Evolutionary conservation across 345 rosid species (phyloP).

Genomic region (Hirschfeldia incana): DNA sequence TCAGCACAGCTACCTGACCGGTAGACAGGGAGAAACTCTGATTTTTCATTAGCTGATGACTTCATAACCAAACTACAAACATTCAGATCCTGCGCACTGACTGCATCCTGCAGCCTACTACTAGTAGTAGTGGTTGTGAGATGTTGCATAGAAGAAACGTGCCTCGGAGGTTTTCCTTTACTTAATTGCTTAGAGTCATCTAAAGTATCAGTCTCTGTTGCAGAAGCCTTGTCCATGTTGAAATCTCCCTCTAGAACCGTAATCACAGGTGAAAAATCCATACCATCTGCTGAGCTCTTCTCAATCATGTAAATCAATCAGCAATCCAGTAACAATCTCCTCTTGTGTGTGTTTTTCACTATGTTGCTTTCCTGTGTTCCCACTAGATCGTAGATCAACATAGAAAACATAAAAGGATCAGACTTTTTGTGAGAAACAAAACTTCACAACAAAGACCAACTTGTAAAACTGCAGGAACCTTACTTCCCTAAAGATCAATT

Average conservation of each 20-base stretch:
- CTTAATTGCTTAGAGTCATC: constrained; percentile 54
- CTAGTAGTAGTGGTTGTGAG: constrained; percentile 43
- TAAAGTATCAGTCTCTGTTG: constrained; percentile 45
- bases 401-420: constrained; percentile 19
- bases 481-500: constrained; percentile 15
- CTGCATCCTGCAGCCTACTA: constrained; percentile 42
- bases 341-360: background rate
- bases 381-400: constrained; percentile 22
- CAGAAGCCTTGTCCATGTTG: constrained; percentile 41
- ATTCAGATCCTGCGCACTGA: constrained; percentile 60
- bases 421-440: constrained; percentile 7
- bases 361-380: constrained; percentile 12
- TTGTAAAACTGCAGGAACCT: background rate
- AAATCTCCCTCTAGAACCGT: constrained; percentile 53
- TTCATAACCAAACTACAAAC: constrained; percentile 50
- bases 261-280: constrained; percentile 61
- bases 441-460: constrained; percentile 16
- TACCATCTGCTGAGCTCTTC: constrained; percentile 53
- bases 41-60: constrained; percentile 57
- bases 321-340: constrained; percentile 8
- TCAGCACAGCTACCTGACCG: constrained; percentile 96
- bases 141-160: constrained; percentile 49
- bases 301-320: constrained; percentile 37
- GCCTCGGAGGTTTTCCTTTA: constrained; percentile 76
- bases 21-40: constrained; percentile 58